Percentiles rank a stretch among this genome's conserved stretches.
Evolutionary conservation across 768 basidiomycete genomes (phyloP).

Genomic region (Mycena kentingensis): DNA sequence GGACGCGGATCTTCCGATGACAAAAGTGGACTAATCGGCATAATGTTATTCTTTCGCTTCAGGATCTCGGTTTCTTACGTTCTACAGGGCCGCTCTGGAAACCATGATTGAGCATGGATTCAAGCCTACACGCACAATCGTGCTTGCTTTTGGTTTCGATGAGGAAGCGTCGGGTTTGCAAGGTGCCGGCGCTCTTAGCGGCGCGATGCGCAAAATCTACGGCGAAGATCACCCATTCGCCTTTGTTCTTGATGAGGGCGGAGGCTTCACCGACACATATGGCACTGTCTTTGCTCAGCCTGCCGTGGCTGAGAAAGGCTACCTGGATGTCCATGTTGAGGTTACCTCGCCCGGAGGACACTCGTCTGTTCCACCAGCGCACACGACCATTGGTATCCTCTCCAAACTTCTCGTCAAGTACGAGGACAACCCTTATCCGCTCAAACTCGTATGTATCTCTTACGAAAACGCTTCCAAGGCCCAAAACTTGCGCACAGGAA

Average conservation of each 20-base stretch:
- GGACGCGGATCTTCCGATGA: slow-evolving; percentile 76
- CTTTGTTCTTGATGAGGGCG: slow-evolving; percentile 87
- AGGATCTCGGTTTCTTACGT: background rate
- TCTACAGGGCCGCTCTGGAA: slow-evolving; percentile 56
- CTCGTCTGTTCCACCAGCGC: slow-evolving; percentile 78
- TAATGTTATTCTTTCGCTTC: slow-evolving; percentile 44
- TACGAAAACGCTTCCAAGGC: background rate
- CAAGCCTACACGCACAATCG: slow-evolving; percentile 61
- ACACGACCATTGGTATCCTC: slow-evolving; percentile 89
- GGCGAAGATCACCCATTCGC: slow-evolving; percentile 68
- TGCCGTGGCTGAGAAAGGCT: slow-evolving; percentile 76
- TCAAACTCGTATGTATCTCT: slow-evolving; percentile 46
- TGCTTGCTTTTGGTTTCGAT: slow-evolving; percentile 73
- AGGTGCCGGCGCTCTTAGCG: slow-evolving; percentile 56
- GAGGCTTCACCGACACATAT: slow-evolving; percentile 50
- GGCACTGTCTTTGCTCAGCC: slow-evolving; percentile 62
- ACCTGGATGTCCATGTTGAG: slow-evolving; percentile 60
- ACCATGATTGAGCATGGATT: slow-evolving; percentile 63
- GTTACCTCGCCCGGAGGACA: slow-evolving; percentile 79
- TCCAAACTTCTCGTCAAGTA: slow-evolving; percentile 66
- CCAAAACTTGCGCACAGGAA: slow-evolving; percentile 35
- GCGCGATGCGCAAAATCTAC: slow-evolving; percentile 57
- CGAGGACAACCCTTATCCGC: slow-evolving; percentile 63
- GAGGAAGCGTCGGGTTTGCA: slow-evolving; percentile 65
- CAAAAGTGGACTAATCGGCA: slow-evolving; percentile 73